Percentiles rank a stretch among this genome's conserved stretches.
phyloP scores from a whole-genome alignment of 176 grass and related monocot species.

The Hyparrhenia diplandra region DNA sequence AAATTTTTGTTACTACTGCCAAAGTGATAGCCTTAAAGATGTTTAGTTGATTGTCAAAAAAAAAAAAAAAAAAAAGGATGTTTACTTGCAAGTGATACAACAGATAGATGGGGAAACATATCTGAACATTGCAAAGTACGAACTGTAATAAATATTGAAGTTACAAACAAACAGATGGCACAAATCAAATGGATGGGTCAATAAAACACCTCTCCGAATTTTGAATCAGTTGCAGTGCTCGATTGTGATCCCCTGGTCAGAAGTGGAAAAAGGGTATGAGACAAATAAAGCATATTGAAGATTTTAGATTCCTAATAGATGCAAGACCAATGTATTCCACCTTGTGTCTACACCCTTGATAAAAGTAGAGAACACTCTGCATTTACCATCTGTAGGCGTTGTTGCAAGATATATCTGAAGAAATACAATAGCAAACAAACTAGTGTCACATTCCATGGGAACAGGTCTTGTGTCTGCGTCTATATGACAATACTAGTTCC shows the following conservation, averaged over 20 bases:
- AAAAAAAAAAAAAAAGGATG: neutral
- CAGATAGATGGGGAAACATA: neutral
- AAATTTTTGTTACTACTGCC: neutral
- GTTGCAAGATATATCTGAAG: constrained; percentile 96
- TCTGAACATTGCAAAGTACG: neutral
- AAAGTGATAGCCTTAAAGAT: neutral
- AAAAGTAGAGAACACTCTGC: constrained; percentile 89
- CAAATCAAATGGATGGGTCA: neutral
- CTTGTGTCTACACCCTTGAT: constrained; percentile 95
- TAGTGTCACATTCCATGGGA: constrained; percentile 2
- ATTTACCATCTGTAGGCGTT: constrained; percentile 96
- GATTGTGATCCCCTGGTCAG: constrained; percentile 58
- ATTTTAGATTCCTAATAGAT: neutral
- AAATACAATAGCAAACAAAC: constrained; percentile 25
- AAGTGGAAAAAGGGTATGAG: constrained; percentile 31
- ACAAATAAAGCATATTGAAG: constrained; percentile 20
- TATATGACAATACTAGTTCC: constrained; percentile 24
- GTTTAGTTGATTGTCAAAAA: no score
- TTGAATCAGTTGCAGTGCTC: constrained; percentile 56
- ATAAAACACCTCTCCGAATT: constrained; percentile 86
- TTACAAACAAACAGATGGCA: neutral
- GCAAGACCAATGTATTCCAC: constrained; percentile 33
- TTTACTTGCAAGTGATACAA: neutral
- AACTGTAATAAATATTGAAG: neutral
- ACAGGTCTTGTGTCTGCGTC: neutral